Percentiles rank a stretch among this genome's conserved stretches.
Conservation (phyloP, 495 filamentous ascomycete species). For the Tuber magnatum region DNA sequence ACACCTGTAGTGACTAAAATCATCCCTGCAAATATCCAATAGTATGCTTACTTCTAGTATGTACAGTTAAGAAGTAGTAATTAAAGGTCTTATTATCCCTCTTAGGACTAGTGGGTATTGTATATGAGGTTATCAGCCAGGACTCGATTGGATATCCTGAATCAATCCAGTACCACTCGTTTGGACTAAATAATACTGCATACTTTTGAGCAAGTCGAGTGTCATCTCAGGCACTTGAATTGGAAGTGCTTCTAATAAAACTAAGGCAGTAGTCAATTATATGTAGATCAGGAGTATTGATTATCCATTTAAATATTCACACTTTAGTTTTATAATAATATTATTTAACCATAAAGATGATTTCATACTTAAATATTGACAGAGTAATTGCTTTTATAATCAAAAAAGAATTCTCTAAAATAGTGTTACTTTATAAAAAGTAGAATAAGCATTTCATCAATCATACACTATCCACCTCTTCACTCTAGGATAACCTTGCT, state of each 20-base stretch:
- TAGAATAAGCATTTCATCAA: neutral
- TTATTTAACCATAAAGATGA: neutral
- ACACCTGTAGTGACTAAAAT: neutral
- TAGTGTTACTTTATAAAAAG: neutral
- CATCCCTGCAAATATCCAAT: neutral
- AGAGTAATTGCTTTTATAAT: neutral
- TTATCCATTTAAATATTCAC: neutral
- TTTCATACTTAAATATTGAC: neutral
- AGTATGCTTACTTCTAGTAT: neutral
- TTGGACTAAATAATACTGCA: neutral
- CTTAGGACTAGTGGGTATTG: neutral
- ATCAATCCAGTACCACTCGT: neutral
- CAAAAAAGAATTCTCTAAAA: neutral
- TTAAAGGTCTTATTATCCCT: neutral
- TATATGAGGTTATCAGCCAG: neutral
- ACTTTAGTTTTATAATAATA: neutral
- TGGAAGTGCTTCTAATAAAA: neutral
- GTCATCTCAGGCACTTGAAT: neutral
- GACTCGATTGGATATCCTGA: neutral
- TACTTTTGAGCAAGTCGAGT: neutral
- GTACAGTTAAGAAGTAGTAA: neutral
- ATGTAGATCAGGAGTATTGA: neutral
- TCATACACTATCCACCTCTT: neutral
- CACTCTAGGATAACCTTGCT: neutral
- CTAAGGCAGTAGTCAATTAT: neutral